Base-by-base conservation (phyloP, 169 alveolate genomes). In the Eimeria mitis region DNA sequence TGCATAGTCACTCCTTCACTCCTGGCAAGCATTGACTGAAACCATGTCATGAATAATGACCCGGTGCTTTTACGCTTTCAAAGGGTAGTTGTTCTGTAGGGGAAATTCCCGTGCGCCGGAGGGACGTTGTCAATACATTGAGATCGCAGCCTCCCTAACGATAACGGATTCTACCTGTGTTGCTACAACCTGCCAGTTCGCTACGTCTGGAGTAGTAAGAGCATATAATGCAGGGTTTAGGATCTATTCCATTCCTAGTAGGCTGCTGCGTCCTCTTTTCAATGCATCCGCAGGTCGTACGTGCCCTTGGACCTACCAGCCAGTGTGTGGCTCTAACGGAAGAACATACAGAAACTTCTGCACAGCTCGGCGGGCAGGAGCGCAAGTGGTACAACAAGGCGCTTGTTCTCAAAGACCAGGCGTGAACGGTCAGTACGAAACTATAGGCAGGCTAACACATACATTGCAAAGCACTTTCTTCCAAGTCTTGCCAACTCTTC, bases 321-420 rank as follows among this genome's bases (percentile, higher is more conserved):
- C 95, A 42, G 95, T 91, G 5, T 91, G 95, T 21, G 95, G 91
- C 37, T 31, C 54, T 11, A 79, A 76, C 68, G 95, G 95, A 7
- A 79, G 37, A 19, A 78, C 95, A 14, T 91, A 90, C 95, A 25
- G 42, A 25, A 90, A 75, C 42, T 21, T 34, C 49, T 89, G 95
- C 87, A 31, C 70, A 7, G 83, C 95, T 71, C 37, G 70, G 76
- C 3, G 61, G 89, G 79, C 31, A 49, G 34, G 73, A 89, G 79
- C 21, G 65, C 42, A 21, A 37, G n/a, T 40, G 0, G 83, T 40
- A 13, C 83, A 16, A 0, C 83, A 73, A 23, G 83, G 83, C 21
- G 56, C 19, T 40, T 73, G 83, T 40, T 23, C 34, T 40, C 83
- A n/a, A 40, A 34, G 49, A 70, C 56, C 54, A 73, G 83, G 54